Evolutionary conservation across 805 yeast species (phyloP).

Genomic region (Metschnikowia gruessii): DNA sequence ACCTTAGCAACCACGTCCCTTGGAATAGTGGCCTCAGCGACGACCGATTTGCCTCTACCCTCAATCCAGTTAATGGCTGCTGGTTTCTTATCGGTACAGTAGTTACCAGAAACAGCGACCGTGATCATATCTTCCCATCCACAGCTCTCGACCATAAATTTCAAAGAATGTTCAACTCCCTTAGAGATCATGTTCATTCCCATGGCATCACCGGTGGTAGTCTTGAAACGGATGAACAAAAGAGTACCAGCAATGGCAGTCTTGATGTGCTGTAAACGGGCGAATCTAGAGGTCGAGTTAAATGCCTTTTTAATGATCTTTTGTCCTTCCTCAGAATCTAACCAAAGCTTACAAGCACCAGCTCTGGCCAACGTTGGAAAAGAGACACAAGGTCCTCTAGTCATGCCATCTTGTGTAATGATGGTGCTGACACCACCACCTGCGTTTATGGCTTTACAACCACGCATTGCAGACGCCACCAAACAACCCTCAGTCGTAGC

Average conservation of each 20-base stretch:
- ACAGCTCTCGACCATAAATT: constrained; percentile 78
- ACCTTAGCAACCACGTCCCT: constrained; percentile 75
- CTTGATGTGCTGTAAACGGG: constrained; percentile 84
- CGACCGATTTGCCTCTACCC: constrained; percentile 97
- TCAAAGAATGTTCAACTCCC: constrained; percentile 88
- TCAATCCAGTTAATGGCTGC: constrained; percentile 99
- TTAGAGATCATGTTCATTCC: constrained; percentile 99
- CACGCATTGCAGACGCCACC: constrained; percentile 98
- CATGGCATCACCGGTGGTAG: constrained; percentile 99
- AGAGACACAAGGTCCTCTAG: constrained; percentile 97
- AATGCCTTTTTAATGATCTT: constrained; percentile 78
- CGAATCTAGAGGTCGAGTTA: constrained; percentile 96
- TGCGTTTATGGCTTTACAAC: constrained; percentile 95
- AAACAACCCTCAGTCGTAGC: constrained; percentile 99
- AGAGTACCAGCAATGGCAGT: constrained; percentile 94
- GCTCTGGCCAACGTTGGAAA: constrained; percentile 82
- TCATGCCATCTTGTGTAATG: constrained; percentile 95
- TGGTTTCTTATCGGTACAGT: constrained; percentile 96
- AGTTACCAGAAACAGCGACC: constrained; percentile 93
- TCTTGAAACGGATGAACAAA: constrained; percentile 86
- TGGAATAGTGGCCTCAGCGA: constrained; percentile 92
- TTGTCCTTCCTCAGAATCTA: constrained; percentile 94
- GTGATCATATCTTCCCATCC: constrained; percentile 95
- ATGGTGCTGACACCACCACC: constrained; percentile 97
- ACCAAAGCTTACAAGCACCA: constrained; percentile 93